A percentile compares a stretch with the other conserved stretches of the same genome.
Evolutionary conservation across 306 rosid genomes (phyloP).

Genomic region (Hippophae rhamnoides): DNA sequence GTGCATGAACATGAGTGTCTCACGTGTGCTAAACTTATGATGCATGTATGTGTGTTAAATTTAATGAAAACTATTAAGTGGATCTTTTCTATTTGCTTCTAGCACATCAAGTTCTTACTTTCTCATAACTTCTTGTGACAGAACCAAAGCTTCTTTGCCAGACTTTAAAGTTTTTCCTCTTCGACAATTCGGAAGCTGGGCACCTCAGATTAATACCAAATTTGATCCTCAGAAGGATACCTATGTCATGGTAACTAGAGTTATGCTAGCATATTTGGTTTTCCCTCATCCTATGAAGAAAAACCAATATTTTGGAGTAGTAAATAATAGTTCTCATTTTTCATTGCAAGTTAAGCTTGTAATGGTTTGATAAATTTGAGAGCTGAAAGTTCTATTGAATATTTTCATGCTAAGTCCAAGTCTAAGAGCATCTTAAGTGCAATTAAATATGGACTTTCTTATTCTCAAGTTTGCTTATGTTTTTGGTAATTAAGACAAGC

Average conservation of each 20-base stretch:
- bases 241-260: slow-evolving; percentile 60
- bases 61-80: neutral
- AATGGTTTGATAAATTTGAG: neutral
- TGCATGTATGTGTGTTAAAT: neutral
- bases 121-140: slow-evolving; percentile 28
- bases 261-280: neutral
- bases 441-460: too few species aligned
- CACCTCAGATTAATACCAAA: slow-evolving; percentile 61
- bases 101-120: neutral
- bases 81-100: neutral
- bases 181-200: slow-evolving; percentile 85
- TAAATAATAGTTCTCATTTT: neutral
- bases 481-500: too few species aligned
- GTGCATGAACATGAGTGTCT: too few species aligned
- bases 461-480: too few species aligned
- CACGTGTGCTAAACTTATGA: too few species aligned
- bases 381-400: neutral
- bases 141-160: slow-evolving; percentile 75
- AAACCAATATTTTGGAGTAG: neutral
- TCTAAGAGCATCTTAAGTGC: too few species aligned
- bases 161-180: slow-evolving; percentile 84
- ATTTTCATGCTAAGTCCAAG: too few species aligned
- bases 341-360: neutral
- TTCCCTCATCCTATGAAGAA: neutral
- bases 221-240: slow-evolving; percentile 71